Percentiles rank a stretch among this genome's conserved stretches.
These are phyloP conservation scores for Saturnispora halmiae DNA, from an alignment of 805 yeast species.

Conservation along the genomic window DNA sequence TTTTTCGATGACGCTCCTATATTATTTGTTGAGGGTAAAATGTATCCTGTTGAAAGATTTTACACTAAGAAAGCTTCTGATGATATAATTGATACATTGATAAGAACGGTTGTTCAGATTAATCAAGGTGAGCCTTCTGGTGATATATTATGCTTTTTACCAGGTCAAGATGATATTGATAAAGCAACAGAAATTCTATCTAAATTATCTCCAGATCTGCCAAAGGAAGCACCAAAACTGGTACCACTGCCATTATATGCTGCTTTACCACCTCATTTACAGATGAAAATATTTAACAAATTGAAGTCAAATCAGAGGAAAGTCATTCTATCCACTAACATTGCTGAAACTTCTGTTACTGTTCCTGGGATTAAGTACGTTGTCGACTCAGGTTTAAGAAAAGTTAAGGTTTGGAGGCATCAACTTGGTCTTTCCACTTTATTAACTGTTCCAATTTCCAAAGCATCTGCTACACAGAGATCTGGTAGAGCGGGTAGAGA, in stretches of 20 bases:
- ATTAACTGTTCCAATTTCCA: constrained; percentile 84
- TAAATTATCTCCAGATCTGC: constrained; percentile 54
- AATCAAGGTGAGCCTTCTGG: constrained; percentile 77
- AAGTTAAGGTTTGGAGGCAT: constrained; percentile 92
- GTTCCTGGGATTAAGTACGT: constrained; percentile 92
- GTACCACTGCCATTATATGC: constrained; percentile 87
- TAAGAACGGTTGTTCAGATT: constrained; percentile 66
- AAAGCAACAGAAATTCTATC: constrained; percentile 58
- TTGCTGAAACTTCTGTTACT: constrained; percentile 96
- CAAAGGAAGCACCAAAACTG: constrained; percentile 65
- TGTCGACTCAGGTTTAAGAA: constrained; percentile 84
- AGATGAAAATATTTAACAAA: constrained; percentile 66
- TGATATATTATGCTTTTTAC: constrained; percentile 83
- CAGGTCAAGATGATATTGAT: constrained; percentile 98
- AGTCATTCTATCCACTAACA: constrained; percentile 85
- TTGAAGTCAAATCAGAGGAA: constrained; percentile 64
- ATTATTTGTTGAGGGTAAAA: constrained; percentile 80
- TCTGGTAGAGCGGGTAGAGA: constrained; percentile 99
- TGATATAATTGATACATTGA: constrained; percentile 74
- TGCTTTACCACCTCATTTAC: constrained; percentile 79
- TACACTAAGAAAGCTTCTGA: constrained; percentile 60
- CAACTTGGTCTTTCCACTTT: constrained; percentile 87
- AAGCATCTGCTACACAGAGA: constrained; percentile 90
- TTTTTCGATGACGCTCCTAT: constrained; percentile 81
- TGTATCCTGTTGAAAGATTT: constrained; percentile 69